Conservation (phyloP, 805 yeast species). For the Lachancea meyersii region DNA sequence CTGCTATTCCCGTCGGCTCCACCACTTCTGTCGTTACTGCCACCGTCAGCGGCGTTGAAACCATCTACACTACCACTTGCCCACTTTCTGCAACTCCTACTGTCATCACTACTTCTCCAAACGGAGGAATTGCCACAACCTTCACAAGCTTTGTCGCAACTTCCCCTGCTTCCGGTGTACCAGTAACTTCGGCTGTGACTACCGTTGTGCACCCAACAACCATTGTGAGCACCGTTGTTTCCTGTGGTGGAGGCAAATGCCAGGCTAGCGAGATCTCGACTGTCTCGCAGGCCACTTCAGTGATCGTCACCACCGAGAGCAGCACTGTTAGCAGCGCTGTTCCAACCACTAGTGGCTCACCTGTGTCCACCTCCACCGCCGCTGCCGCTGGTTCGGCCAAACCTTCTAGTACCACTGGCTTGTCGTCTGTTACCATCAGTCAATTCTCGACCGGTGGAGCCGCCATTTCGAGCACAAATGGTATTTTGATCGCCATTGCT, state of each 20-base stretch:
- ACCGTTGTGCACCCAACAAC: constrained; percentile 7
- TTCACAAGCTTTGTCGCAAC: not conserved
- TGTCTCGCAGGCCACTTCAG: constrained; percentile 2
- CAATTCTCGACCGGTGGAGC: constrained; percentile 5
- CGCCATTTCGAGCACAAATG: constrained; percentile 2
- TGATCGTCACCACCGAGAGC: not conserved
- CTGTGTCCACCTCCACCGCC: no score
- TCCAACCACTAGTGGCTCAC: constrained; percentile 2
- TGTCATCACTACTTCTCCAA: constrained; percentile 1
- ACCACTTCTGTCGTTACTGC: constrained; percentile 9
- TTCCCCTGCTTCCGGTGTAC: not conserved
- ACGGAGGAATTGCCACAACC: not conserved
- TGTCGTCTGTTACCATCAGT: constrained; percentile 5
- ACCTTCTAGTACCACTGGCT: not conserved
- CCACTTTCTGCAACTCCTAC: constrained; percentile 7
- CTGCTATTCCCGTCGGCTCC: not conserved
- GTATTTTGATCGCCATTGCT: constrained; percentile 4
- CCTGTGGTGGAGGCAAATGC: constrained; percentile 6
- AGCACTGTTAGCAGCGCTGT: not conserved
- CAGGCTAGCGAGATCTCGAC: not conserved
- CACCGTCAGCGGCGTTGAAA: constrained; percentile 11
- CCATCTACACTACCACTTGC: constrained; percentile 15
- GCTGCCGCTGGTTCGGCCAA: constrained; percentile 4
- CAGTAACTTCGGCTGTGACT: not conserved
- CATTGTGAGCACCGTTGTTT: constrained; percentile 8